These are phyloP conservation scores for Termitomyces sp. DNA, from an alignment of 1,284 basidiomycete genomes.

Conservation along the genomic window DNA sequence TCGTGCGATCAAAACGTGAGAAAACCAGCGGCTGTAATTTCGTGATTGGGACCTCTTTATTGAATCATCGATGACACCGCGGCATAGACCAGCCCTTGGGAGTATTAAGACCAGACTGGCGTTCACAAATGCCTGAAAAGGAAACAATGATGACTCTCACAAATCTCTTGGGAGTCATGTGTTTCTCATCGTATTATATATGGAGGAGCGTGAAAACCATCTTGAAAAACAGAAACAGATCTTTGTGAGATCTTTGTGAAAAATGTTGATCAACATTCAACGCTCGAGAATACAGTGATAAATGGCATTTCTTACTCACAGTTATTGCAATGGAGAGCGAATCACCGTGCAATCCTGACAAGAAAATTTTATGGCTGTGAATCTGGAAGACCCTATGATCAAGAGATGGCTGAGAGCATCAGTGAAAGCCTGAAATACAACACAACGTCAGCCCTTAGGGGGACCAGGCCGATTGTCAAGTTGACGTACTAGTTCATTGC, in stretches of 20 bases:
- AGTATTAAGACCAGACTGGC: background rate
- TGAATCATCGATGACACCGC: background rate
- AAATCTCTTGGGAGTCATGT: too few relatives aligned
- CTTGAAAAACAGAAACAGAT: background rate
- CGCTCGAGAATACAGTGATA: background rate
- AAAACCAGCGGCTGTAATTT: constrained; percentile 47
- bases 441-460: constrained; percentile 94
- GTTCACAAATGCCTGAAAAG: background rate
- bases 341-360: constrained; percentile 80
- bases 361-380: constrained; percentile 86
- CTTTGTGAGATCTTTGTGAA: background rate
- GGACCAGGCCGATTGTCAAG: background rate
- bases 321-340: constrained; percentile 89
- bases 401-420: constrained; percentile 73
- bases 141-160: background rate
- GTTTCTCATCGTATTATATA: background rate
- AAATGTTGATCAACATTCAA: background rate
- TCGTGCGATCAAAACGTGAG: constrained; percentile 26
- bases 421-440: constrained; percentile 16
- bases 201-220: background rate
- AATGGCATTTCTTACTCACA: constrained; percentile 41
- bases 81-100: constrained; percentile 1
- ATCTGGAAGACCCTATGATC: constrained; percentile 84
- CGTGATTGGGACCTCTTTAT: background rate
- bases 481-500: background rate